Conservation (phyloP, 164 flowering plant genomes). For the Annona cherimola region DNA sequence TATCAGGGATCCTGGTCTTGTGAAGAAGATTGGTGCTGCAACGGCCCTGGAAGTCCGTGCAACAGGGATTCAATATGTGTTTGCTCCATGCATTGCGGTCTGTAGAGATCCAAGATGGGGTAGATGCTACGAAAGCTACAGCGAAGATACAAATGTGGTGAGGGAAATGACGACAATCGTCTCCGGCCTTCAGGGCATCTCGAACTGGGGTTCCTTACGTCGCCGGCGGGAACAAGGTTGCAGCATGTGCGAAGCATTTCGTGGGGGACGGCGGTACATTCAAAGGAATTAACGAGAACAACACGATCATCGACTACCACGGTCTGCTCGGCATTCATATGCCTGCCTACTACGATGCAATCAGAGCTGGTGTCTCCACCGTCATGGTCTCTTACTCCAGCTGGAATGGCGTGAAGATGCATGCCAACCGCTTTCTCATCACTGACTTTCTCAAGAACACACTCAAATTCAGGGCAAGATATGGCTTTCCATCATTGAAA, state of each 20-base stretch:
- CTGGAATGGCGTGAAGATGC: constrained; percentile 33
- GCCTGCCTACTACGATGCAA: constrained; percentile 23
- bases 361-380: constrained; percentile 30
- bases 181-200: constrained; percentile 60
- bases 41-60: constrained; percentile 75
- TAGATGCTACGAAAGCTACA: constrained; percentile 70
- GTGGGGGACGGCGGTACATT: constrained; percentile 46
- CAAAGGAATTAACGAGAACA: constrained; percentile 35
- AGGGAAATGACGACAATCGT: constrained; percentile 60
- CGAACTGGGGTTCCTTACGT: constrained; percentile 29
- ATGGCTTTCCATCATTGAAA: no score
- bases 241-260: constrained; percentile 42
- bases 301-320: constrained; percentile 21
- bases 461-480: constrained; percentile 20
- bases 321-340: constrained; percentile 28
- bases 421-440: constrained; percentile 21
- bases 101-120: constrained; percentile 84
- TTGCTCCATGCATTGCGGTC: constrained; percentile 81
- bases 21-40: constrained; percentile 58
- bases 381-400: constrained; percentile 39
- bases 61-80: constrained; percentile 66
- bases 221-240: constrained; percentile 42
- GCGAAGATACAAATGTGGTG: constrained; percentile 59
- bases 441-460: constrained; percentile 27
- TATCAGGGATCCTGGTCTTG: constrained; percentile 54